These are phyloP conservation scores for Agrocybe chaxingu DNA, from an alignment of 768 basidiomycete genomes.

Conservation along the genomic window DNA sequence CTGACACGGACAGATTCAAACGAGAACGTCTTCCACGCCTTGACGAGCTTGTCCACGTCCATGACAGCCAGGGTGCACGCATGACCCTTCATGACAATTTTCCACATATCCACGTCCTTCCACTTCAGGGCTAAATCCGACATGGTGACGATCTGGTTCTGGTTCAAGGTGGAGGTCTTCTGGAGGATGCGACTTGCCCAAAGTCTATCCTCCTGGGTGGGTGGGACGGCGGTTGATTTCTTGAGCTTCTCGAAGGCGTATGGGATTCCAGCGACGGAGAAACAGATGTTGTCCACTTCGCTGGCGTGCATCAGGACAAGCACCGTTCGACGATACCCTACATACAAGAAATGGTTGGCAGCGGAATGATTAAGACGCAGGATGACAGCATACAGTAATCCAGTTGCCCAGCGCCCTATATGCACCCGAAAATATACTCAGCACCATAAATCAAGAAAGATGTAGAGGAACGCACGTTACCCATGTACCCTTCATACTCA, in stretches of 20 bases:
- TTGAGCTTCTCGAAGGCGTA: conserved; percentile 20
- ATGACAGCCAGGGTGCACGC: conserved; percentile 10
- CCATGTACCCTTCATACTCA: conserved; percentile 39
- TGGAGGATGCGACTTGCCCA: conserved; percentile 14
- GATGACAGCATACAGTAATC: conserved; percentile 24
- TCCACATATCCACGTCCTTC: conserved; percentile 26
- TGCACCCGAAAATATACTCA: not conserved
- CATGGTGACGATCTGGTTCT: conserved; percentile 12
- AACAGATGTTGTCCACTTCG: conserved; percentile 16
- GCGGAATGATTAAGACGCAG: not conserved
- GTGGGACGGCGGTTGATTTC: conserved; percentile 6
- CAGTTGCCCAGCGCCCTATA: conserved; percentile 22
- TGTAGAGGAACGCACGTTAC: conserved; percentile 27
- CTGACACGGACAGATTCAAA: conserved; percentile 18
- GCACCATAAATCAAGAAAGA: not conserved
- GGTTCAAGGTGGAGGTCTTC: conserved; percentile 5
- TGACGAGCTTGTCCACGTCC: conserved; percentile 11
- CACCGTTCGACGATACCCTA: conserved; percentile 23
- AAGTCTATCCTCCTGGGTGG: conserved; percentile 12
- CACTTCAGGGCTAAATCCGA: conserved; percentile 22
- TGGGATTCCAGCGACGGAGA: conserved; percentile 12
- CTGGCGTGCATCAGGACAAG: conserved; percentile 26
- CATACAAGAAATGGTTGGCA: not conserved
- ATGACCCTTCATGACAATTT: conserved; percentile 16
- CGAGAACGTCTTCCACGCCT: conserved; percentile 20